Percentiles rank a stretch among this genome's conserved stretches.
phyloP scores from a whole-genome alignment of 2,329 filamentous ascomycete genomes.

The Boeremia exigua region DNA sequence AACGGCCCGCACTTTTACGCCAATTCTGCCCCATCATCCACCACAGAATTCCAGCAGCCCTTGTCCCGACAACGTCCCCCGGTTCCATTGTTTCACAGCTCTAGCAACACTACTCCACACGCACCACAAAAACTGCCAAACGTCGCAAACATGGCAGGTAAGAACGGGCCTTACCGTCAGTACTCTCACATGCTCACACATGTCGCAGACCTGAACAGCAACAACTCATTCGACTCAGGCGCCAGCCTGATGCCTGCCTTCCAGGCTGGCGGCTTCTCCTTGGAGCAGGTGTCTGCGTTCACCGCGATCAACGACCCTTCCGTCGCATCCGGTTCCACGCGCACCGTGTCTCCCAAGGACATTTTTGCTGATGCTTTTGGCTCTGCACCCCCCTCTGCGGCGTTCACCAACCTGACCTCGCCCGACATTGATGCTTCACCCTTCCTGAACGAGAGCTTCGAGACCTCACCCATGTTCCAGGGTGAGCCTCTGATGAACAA shows the following conservation, averaged over 20 bases:
- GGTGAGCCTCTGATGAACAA: constrained; percentile 61
- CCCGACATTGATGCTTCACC: constrained; percentile 81
- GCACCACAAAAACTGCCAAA: constrained; percentile 24
- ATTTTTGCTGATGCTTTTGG: constrained; percentile 72
- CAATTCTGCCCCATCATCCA: constrained; percentile 68
- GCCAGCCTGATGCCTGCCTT: constrained; percentile 55
- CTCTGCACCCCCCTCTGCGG: constrained; percentile 81
- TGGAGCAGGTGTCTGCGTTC: constrained; percentile 47
- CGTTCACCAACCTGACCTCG: constrained; percentile 84
- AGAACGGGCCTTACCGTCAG: constrained; percentile 22
- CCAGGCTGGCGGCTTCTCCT: constrained; percentile 37
- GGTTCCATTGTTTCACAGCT: constrained; percentile 72
- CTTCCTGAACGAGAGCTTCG: constrained; percentile 71
- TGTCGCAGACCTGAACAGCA: constrained; percentile 45
- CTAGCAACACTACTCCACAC: constrained; percentile 61
- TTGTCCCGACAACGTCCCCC: constrained; percentile 66
- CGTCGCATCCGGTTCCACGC: constrained; percentile 43
- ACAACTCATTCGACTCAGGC: constrained; percentile 54
- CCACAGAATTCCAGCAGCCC: constrained; percentile 62
- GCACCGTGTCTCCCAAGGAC: constrained; percentile 84
- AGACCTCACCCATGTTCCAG: constrained; percentile 79
- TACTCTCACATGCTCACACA: constrained; percentile 37
- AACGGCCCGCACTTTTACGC: constrained; percentile 68
- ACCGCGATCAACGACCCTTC: constrained; percentile 55
- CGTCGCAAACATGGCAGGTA: constrained; percentile 50